phyloP scores from a whole-genome alignment of 306 rosid species.

The Cercis canadensis region DNA sequence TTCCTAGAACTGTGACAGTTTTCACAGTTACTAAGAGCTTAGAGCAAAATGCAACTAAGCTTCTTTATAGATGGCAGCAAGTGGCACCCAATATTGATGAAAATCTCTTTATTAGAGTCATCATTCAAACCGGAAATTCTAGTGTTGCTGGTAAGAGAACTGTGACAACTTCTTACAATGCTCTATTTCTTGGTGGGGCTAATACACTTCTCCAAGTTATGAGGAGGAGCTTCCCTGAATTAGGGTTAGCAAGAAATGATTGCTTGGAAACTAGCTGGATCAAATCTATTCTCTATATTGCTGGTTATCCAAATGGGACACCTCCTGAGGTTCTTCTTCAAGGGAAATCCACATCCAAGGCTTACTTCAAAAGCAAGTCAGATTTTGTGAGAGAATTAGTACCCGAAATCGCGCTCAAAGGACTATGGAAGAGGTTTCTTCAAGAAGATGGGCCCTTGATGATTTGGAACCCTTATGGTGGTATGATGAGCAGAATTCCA shows the following conservation, averaged over 20 bases:
- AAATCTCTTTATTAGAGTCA: no score
- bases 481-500: slow-evolving; percentile 54
- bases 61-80: no score
- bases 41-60: no score
- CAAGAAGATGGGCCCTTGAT: slow-evolving; percentile 40
- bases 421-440: slow-evolving; percentile 51
- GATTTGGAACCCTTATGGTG: slow-evolving; percentile 70
- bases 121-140: slow-evolving; percentile 35
- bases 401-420: slow-evolving; percentile 42
- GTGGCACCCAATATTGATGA: no score
- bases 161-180: slow-evolving; percentile 38
- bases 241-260: slow-evolving; percentile 54
- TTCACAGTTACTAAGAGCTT: no score
- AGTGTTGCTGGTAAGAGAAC: slow-evolving; percentile 42
- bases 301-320: slow-evolving; percentile 44
- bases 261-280: slow-evolving; percentile 71
- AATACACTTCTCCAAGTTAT: slow-evolving; percentile 45
- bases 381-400: slow-evolving; percentile 65
- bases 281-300: slow-evolving; percentile 60
- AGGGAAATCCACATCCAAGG: slow-evolving; percentile 41
- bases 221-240: slow-evolving; percentile 56
- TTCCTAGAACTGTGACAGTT: no score
- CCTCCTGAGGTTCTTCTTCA: slow-evolving; percentile 47
- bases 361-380: slow-evolving; percentile 68
- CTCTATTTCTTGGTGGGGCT: slow-evolving; percentile 57